Evolutionary conservation across 805 yeast species (phyloP).

Genomic region (Wickerhamiella parazyma): DNA sequence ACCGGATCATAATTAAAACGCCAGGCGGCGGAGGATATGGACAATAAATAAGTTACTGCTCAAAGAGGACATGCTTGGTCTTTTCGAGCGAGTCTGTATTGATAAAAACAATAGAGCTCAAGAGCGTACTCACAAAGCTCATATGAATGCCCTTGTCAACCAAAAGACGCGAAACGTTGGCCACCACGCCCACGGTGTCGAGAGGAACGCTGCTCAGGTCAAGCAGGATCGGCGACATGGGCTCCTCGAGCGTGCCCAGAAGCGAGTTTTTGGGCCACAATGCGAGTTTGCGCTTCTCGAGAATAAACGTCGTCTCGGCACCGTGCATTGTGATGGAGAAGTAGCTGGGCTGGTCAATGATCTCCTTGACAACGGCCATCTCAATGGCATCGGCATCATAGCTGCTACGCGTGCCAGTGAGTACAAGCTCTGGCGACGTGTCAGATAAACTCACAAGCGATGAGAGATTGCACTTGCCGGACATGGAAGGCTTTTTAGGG

Average conservation of each 20-base stretch:
- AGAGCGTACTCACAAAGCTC: constrained; percentile 49
- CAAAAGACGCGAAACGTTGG: constrained; percentile 45
- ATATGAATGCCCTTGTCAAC: constrained; percentile 32
- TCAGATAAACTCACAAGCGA: not conserved
- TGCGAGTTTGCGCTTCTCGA: constrained; percentile 16
- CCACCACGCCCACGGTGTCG: constrained; percentile 52
- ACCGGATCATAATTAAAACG: constrained; percentile 50
- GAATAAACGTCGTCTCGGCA: constrained; percentile 22
- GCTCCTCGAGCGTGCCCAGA: constrained; percentile 45
- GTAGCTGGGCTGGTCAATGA: constrained; percentile 22
- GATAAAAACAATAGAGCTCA: constrained; percentile 45
- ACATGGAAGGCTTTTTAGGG: not conserved
- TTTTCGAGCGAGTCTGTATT: constrained; percentile 22
- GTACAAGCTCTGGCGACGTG: constrained; percentile 27
- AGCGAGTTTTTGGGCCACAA: constrained; percentile 37
- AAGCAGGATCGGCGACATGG: constrained; percentile 41
- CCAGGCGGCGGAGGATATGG: constrained; percentile 90
- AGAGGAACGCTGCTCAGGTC: constrained; percentile 42
- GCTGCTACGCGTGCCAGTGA: constrained; percentile 45
- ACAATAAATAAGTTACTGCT: not conserved
- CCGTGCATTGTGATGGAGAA: constrained; percentile 24
- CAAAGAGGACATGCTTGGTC: not conserved
- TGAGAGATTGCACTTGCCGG: constrained; percentile 2
- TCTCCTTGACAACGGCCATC: constrained; percentile 30
- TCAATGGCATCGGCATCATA: constrained; percentile 23